Percentiles rank a stretch among this genome's conserved stretches.
phyloP scores from a whole-genome alignment of 2,329 filamentous ascomycete genomes.

The Pseudogymnoascus sp. region DNA sequence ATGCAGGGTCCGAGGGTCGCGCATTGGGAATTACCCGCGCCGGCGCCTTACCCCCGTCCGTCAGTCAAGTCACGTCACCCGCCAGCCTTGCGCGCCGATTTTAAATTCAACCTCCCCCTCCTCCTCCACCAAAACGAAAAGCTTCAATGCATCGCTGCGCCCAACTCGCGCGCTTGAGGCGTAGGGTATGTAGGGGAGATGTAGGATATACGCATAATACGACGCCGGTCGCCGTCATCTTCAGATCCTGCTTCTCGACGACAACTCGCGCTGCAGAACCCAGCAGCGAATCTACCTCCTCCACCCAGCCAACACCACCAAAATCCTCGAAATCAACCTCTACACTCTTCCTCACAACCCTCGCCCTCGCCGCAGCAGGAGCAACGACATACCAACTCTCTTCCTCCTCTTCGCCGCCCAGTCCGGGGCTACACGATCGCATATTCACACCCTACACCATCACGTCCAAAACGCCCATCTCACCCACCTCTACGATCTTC shows the following conservation, averaged over 20 bases:
- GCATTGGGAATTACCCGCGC: neutral
- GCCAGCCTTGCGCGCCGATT: neutral
- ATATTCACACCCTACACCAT: constrained; percentile 61
- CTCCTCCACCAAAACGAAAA: neutral
- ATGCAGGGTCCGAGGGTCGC: neutral
- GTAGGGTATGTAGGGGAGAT: neutral
- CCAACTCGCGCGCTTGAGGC: neutral
- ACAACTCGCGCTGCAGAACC: neutral
- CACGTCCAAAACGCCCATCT: constrained; percentile 53
- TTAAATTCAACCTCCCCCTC: neutral
- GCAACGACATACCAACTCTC: neutral
- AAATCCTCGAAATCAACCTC: neutral
- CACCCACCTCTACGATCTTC: constrained; percentile 62
- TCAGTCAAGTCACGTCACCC: neutral
- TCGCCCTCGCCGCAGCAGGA: neutral
- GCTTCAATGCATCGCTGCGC: neutral
- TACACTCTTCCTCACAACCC: neutral
- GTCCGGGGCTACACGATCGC: neutral
- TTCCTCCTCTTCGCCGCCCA: neutral
- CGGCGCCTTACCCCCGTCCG: neutral
- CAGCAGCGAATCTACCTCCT: neutral
- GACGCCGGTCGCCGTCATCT: neutral
- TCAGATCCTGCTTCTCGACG: neutral
- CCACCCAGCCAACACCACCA: neutral
- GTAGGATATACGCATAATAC: neutral